Conservation (phyloP, 2,329 filamentous ascomycete species). For the Fusarium dimerum region DNA sequence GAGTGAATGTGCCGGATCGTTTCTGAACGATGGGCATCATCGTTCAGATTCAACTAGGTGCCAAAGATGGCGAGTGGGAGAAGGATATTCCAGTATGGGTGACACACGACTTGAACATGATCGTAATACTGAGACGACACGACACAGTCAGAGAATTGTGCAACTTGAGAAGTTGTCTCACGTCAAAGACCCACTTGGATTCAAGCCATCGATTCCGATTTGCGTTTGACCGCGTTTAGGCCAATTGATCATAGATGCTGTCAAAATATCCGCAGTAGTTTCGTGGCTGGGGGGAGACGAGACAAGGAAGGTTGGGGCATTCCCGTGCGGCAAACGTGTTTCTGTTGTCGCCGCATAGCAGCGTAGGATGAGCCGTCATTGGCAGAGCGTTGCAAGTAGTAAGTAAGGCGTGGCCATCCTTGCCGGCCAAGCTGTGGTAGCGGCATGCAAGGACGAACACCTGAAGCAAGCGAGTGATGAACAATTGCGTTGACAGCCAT, state of each 20-base stretch:
- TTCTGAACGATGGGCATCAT: constrained; percentile 21
- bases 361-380: constrained; percentile 20
- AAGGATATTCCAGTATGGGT: too few species aligned
- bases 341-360: constrained; percentile 33
- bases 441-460: constrained; percentile 12
- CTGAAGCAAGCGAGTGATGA: constrained; percentile 1
- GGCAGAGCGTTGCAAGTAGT: constrained; percentile 16
- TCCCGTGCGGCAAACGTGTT: constrained; percentile 31
- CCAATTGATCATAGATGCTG: not conserved
- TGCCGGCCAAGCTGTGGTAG: constrained; percentile 16
- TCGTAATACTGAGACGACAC: not conserved
- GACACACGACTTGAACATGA: not conserved
- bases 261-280: not conserved
- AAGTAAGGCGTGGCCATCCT: constrained; percentile 14
- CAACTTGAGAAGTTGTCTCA: not conserved
- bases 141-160: not conserved
- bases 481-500: not conserved
- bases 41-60: not conserved
- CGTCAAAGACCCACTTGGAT: not conserved
- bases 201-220: not conserved
- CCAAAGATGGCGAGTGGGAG: not conserved
- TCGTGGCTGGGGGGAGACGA: not conserved
- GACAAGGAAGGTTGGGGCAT: constrained; percentile 21
- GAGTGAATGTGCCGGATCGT: constrained; percentile 22
- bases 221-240: not conserved